A percentile compares a stretch with the other conserved stretches of the same genome.
Evolutionary conservation across 148 eudicot species (phyloP).

Genomic region (Cornus controversa): DNA sequence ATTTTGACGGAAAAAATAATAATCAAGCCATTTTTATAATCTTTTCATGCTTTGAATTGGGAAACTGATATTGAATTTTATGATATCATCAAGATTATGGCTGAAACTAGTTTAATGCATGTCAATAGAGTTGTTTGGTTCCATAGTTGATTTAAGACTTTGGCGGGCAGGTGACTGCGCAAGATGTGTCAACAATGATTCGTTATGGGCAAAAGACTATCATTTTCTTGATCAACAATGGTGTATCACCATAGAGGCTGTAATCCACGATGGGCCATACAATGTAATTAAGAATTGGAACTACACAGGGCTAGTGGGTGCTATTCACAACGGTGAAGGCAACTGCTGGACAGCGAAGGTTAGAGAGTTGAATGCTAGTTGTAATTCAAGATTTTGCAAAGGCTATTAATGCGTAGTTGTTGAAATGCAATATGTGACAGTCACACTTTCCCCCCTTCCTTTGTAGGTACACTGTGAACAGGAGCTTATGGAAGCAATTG

Average conservation of each 20-base stretch:
- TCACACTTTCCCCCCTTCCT: too few relatives aligned
- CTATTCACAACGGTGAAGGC: conserved; percentile 15
- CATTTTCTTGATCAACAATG: conserved; percentile 13
- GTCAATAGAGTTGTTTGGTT: too few relatives aligned
- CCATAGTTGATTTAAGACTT: too few relatives aligned
- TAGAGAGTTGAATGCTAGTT: neutral
- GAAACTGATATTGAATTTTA: too few relatives aligned
- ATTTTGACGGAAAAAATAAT: too few relatives aligned
- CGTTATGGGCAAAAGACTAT: conserved; percentile 11
- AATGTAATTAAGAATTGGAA: conserved; percentile 19
- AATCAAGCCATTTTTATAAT: too few relatives aligned
- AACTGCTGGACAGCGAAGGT: conserved; percentile 18
- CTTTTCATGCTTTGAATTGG: too few relatives aligned
- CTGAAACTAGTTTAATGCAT: too few relatives aligned
- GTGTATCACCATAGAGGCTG: conserved; percentile 11
- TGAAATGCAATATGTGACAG: too few relatives aligned
- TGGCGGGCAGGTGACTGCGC: conserved; percentile 19
- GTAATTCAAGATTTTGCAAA: neutral
- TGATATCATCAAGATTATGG: too few relatives aligned
- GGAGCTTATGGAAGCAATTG: conserved; percentile 14
- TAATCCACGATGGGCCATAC: conserved; percentile 14
- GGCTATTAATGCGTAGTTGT: too few relatives aligned
- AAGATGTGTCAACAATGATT: conserved; percentile 16
- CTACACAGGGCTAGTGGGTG: conserved; percentile 5
- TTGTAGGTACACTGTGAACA: conserved; percentile 6